A percentile compares a stretch with the other conserved stretches of the same genome.
phyloP scores from a whole-genome alignment of 2,329 filamentous ascomycete species.

The Aspergillus transmontanensis region DNA sequence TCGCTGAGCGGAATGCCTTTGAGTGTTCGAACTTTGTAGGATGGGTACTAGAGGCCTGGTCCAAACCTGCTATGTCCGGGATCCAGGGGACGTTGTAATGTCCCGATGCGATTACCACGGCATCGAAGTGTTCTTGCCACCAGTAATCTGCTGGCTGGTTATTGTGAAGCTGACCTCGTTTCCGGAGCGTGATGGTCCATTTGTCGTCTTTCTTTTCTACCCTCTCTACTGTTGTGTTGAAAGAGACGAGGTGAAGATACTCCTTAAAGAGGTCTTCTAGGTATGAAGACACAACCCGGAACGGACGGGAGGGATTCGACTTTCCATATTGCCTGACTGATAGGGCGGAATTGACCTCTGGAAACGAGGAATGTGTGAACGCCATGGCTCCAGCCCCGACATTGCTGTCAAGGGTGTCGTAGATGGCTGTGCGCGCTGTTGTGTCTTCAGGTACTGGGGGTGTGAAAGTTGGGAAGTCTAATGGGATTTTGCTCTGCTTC shows the following conservation, averaged over 20 bases:
- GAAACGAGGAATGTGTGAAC: conserved; percentile 31
- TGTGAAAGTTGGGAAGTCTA: conserved; percentile 21
- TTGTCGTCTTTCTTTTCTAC: conserved; percentile 23
- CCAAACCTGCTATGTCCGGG: conserved; percentile 40
- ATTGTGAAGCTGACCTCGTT: conserved; percentile 13
- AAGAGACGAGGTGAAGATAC: conserved; percentile 30
- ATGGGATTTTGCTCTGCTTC: conserved; percentile 14
- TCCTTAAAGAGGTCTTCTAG: conserved; percentile 29
- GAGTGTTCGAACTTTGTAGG: conserved; percentile 42
- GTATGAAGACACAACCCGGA: conserved; percentile 25
- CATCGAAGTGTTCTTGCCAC: conserved; percentile 47
- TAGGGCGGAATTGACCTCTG: conserved; percentile 24
- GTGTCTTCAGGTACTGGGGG: conserved; percentile 21
- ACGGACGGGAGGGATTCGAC: conserved; percentile 28
- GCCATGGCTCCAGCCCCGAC: conserved; percentile 30
- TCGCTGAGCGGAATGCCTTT: conserved; percentile 36
- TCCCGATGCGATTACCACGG: conserved; percentile 45
- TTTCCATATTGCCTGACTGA: conserved; percentile 23
- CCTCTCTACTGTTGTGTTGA: conserved; percentile 36
- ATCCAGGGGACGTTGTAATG: conserved; percentile 47
- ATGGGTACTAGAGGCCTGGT: conserved; percentile 30
- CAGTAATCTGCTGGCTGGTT: conserved; percentile 31
- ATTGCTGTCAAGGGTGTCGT: conserved; percentile 31
- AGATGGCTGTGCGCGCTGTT: conserved; percentile 28
- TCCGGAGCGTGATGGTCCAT: conserved; percentile 36